A percentile compares a stretch with the other conserved stretches of the same genome.
Conservation (phyloP, 257 asterid genomes). For the Solanum pinnatisectum region DNA sequence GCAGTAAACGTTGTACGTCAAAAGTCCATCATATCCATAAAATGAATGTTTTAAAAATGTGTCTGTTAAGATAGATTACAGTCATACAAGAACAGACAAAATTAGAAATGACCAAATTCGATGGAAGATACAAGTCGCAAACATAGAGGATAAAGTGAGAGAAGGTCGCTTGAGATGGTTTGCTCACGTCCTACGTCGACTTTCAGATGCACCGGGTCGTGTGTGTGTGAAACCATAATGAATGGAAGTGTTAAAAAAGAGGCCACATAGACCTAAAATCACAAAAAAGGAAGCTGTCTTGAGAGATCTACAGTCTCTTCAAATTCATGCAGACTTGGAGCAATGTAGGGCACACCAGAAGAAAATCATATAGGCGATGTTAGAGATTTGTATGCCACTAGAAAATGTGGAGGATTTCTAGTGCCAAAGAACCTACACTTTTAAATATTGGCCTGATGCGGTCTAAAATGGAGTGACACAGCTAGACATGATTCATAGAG, state of each 20-base stretch:
- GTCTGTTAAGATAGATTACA: neutral
- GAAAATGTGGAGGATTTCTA: neutral
- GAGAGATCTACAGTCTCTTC: neutral
- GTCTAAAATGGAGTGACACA: neutral
- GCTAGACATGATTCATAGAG: neutral
- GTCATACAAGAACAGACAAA: neutral
- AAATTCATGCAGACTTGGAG: neutral
- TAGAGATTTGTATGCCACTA: neutral
- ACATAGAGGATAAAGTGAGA: neutral
- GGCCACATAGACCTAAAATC: neutral
- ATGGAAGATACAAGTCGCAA: neutral
- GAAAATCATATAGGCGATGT: neutral
- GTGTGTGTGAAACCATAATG: neutral
- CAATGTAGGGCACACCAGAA: neutral
- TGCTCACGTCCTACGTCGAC: neutral
- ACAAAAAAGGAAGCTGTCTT: neutral
- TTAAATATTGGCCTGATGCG: neutral
- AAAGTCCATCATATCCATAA: neutral
- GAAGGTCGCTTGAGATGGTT: neutral
- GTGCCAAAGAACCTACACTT: neutral
- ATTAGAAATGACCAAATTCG: neutral
- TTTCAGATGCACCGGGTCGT: neutral
- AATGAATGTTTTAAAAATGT: neutral
- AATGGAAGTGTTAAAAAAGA: neutral
- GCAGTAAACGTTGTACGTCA: neutral